Conservation (phyloP, 2,329 filamentous ascomycete genomes). For the Dothiorella sarmentorum region DNA sequence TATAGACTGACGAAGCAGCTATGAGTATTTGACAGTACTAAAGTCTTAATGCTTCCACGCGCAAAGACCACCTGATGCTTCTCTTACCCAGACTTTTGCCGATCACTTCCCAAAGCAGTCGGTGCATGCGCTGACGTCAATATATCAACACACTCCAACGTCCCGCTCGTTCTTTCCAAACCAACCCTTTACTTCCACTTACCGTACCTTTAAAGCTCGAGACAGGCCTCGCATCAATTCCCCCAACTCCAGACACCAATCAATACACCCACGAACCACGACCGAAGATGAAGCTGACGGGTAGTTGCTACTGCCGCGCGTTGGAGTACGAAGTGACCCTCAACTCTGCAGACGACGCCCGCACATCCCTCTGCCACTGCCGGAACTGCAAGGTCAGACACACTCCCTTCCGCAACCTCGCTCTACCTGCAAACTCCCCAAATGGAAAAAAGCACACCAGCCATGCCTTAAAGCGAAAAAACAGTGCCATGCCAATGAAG, state of each 20-base stretch:
- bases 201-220: no score
- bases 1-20: no score
- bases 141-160: background rate
- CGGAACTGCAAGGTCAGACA: constrained; percentile 48
- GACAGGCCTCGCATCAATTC: no score
- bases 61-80: background rate
- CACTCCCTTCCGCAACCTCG: no score
- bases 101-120: background rate
- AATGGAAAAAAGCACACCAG: no score
- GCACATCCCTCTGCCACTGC: constrained; percentile 54
- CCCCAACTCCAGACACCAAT: no score
- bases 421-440: no score
- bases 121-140: background rate
- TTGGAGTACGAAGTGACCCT: constrained; percentile 48
- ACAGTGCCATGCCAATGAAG: no score
- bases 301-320: constrained; percentile 49
- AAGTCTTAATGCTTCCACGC: no score
- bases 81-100: background rate
- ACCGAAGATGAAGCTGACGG: constrained; percentile 27
- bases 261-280: background rate
- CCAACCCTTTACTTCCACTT: background rate
- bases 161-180: background rate
- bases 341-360: constrained; percentile 44
- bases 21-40: no score
- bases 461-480: no score